A percentile compares a stretch with the other conserved stretches of the same genome.
Conservation (phyloP, 495 filamentous ascomycete genomes). For the Xylaria nigripes region DNA sequence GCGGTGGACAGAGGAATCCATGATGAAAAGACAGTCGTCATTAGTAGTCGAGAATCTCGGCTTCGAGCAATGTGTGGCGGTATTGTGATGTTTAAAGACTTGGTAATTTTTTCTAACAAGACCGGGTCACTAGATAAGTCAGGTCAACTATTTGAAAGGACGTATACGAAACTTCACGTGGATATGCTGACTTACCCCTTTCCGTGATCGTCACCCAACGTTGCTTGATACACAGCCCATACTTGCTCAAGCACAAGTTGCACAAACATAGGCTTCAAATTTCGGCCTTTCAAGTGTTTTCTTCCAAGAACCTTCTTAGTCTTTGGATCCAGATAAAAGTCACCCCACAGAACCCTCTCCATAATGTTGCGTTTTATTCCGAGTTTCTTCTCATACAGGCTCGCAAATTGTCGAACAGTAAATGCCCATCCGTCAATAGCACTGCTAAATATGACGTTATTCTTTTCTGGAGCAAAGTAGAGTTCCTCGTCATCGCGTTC, state of each 20-base stretch:
- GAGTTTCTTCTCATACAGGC: constrained; percentile 91
- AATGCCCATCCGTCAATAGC: constrained; percentile 98
- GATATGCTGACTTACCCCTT: constrained; percentile 55
- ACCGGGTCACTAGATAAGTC: constrained; percentile 56
- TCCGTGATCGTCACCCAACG: constrained; percentile 67
- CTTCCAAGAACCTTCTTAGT: constrained; percentile 84
- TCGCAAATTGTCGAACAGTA: constrained; percentile 88
- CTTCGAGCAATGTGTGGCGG: constrained; percentile 78
- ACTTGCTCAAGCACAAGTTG: constrained; percentile 93
- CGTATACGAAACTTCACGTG: constrained; percentile 3
- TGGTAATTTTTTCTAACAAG: constrained; percentile 88
- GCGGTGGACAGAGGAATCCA: constrained; percentile 96
- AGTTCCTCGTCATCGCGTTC: constrained; percentile 95
- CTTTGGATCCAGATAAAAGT: constrained; percentile 94
- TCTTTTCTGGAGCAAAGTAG: constrained; percentile 96
- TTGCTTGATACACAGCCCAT: constrained; percentile 95
- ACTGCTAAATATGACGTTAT: constrained; percentile 98
- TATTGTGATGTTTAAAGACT: constrained; percentile 75
- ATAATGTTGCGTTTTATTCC: constrained; percentile 86
- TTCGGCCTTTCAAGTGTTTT: constrained; percentile 87
- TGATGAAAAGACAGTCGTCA: constrained; percentile 75
- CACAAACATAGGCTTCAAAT: constrained; percentile 94
- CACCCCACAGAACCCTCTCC: constrained; percentile 95
- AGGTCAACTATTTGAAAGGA: constrained; percentile 9
- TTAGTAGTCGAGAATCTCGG: constrained; percentile 70